Percentiles rank a stretch among this genome's conserved stretches.
Evolutionary conservation across 352 stramenopile genomes (phyloP).

Genomic region (Hyaloperonospora brassicae): DNA sequence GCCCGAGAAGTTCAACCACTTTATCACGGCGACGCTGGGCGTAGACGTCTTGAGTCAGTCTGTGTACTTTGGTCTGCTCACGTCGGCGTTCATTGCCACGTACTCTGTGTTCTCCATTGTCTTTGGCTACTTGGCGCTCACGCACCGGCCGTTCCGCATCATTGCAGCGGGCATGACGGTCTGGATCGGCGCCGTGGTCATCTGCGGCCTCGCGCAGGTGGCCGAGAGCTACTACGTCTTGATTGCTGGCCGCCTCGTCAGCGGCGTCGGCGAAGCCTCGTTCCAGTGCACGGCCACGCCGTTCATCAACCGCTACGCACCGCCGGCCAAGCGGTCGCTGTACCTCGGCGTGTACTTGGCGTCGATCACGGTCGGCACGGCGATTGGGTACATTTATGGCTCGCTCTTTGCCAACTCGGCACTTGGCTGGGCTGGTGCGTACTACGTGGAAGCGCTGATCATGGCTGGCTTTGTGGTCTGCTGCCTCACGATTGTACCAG

Average conservation of each 20-base stretch:
- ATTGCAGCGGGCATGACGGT: constrained; percentile 84
- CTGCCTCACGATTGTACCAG: constrained; percentile 52
- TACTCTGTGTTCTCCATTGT: constrained; percentile 88
- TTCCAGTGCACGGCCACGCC: constrained; percentile 90
- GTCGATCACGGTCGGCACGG: constrained; percentile 87
- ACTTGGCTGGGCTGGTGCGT: constrained; percentile 75
- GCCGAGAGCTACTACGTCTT: constrained; percentile 86
- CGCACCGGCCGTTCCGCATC: constrained; percentile 85
- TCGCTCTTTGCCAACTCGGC: constrained; percentile 49
- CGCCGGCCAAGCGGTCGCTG: constrained; percentile 53
- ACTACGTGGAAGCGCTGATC: constrained; percentile 78
- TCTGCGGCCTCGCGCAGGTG: constrained; percentile 73
- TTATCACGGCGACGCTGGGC: constrained; percentile 77
- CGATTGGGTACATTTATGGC: constrained; percentile 88
- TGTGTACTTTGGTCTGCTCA: constrained; percentile 82
- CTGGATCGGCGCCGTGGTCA: constrained; percentile 85
- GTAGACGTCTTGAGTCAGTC: constrained; percentile 53
- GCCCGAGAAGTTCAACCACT: constrained; percentile 87
- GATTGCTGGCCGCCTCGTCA: constrained; percentile 80
- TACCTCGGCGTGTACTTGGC: constrained; percentile 91
- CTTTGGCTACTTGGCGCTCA: constrained; percentile 87
- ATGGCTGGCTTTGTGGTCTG: constrained; percentile 74
- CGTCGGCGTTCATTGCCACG: constrained; percentile 91
- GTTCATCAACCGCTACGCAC: constrained; percentile 88
- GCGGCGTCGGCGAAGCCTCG: constrained; percentile 86